These are phyloP conservation scores for Phytophthora nicotianae DNA, from an alignment of 352 stramenopile genomes.

Conservation along the genomic window DNA sequence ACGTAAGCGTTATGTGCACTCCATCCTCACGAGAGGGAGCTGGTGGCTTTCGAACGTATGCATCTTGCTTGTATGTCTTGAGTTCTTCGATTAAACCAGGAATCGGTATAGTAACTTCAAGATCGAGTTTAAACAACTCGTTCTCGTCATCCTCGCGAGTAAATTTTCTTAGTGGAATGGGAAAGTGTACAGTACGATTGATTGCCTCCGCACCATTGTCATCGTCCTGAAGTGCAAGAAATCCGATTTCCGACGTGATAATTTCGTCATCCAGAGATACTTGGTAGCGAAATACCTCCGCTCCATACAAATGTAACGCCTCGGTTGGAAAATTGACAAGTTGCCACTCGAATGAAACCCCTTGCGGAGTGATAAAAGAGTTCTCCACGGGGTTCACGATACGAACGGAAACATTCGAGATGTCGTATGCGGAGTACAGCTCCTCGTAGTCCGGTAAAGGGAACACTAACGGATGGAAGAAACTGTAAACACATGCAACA, in stretches of 20 bases:
- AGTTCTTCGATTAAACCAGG: slow-evolving; percentile 34
- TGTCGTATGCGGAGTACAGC: slow-evolving; percentile 45
- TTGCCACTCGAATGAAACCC: slow-evolving; percentile 49
- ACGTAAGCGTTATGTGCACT: slow-evolving; percentile 28
- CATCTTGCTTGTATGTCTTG: slow-evolving; percentile 29
- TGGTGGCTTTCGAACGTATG: slow-evolving; percentile 24
- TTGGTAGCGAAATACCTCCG: slow-evolving; percentile 53
- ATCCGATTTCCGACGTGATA: slow-evolving; percentile 45
- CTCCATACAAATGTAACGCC: slow-evolving; percentile 41
- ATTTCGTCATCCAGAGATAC: slow-evolving; percentile 41
- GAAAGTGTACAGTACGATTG: slow-evolving; percentile 43
- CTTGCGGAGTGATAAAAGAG: slow-evolving; percentile 17
- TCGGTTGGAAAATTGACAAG: slow-evolving; percentile 43
- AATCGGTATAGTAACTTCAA: slow-evolving; percentile 23
- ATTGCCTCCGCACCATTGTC: slow-evolving; percentile 13
- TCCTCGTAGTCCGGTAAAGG: slow-evolving; percentile 41
- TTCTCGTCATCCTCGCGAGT: not conserved
- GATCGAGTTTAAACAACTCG: slow-evolving; percentile 27
- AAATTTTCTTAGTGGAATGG: slow-evolving; percentile 43
- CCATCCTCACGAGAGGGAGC: slow-evolving; percentile 9
- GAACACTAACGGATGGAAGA: slow-evolving; percentile 41
- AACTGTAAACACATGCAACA: slow-evolving; percentile 47
- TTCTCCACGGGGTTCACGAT: slow-evolving; percentile 40
- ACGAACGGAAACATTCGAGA: slow-evolving; percentile 49
- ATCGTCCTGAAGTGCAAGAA: slow-evolving; percentile 24